Base-by-base conservation (phyloP, 1,284 basidiomycete genomes). In the Ustilago hordei region DNA sequence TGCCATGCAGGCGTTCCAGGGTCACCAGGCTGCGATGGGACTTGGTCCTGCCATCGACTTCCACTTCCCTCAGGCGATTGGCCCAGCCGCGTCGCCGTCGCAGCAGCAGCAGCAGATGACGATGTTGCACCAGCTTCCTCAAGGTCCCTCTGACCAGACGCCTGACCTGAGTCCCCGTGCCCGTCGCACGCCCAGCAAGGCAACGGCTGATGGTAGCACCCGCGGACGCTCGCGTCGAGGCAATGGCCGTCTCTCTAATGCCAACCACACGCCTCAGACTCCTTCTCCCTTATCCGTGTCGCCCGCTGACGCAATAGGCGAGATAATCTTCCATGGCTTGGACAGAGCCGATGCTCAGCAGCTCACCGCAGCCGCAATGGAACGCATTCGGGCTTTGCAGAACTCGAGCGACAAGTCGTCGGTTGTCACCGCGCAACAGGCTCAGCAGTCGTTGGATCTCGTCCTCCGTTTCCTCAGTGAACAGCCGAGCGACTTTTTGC, bases 381-480 rank as follows among this genome's bases (percentile, higher is more conserved):
- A 75, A 39, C 64, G 61, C 9, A 34, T 67, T 31, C 55, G 53
- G 38, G 61, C 52, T 4, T 11, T 60, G 48, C 61, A 68, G n/a
- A 52, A 36, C 38, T 43, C 69, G 7, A 55, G 53, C 39, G 63
- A 70, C 36, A 45, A 53, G 17, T 38, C 56, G 13, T 72, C 69
- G 11, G 55, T 63, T 43, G 66, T 77, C 8, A 64, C 69, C 9
- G 66, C 66, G 11, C 66, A 77, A 43, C 60, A 78, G 60, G 75
- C 75, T 23, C 57, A 70, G 34, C 64, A 67, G 48, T 73, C 67
- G 17, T 43, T 78, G 54, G 64, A 73, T 28, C 31, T 75, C 9
- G 65, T 79, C 8, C 60, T 79, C 19, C 55, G 62, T 32, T 77
- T 77, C 60, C 35, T 79, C 28, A 64, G 57, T 54, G 70, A 79